Evolutionary conservation across 1,284 basidiomycete species (phyloP).

Genomic region (Apiotrichum porosum): DNA sequence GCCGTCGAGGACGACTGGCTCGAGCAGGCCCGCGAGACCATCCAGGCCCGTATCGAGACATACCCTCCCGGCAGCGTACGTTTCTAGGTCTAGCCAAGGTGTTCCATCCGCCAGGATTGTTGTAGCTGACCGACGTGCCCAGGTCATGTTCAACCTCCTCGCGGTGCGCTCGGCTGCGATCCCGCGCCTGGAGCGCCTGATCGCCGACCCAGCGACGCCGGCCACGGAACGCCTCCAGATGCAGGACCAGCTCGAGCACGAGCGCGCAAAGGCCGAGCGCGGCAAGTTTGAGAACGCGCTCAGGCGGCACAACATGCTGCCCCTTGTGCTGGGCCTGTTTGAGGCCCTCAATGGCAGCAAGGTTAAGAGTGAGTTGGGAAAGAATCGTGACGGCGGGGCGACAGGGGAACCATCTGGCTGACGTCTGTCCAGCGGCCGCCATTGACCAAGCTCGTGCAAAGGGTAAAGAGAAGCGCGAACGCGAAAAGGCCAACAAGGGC

Average conservation of each 20-base stretch:
- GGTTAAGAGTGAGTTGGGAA: conserved; percentile 26
- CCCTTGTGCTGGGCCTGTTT: conserved; percentile 33
- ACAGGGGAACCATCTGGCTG: conserved; percentile 7
- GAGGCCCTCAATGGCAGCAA: conserved; percentile 39
- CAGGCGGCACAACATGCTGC: conserved; percentile 49
- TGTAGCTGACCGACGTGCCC: too few species aligned
- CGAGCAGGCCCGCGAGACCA: conserved; percentile 70
- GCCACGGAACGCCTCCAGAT: conserved; percentile 53
- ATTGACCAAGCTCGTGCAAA: conserved; percentile 25
- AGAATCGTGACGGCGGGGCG: conserved; percentile 5
- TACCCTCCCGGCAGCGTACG: conserved; percentile 78
- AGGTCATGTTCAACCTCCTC: conserved; percentile 88
- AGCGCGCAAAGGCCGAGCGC: conserved; percentile 67
- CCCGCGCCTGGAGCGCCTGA: conserved; percentile 59
- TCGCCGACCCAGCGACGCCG: conserved; percentile 54
- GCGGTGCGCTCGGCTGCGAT: conserved; percentile 75
- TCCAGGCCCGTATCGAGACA: conserved; percentile 76
- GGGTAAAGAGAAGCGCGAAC: conserved; percentile 36
- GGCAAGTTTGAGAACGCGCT: conserved; percentile 61
- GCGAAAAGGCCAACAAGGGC: conserved; percentile 35
- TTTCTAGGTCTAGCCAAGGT: too few species aligned
- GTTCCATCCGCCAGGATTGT: too few species aligned
- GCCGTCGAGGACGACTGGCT: conserved; percentile 66
- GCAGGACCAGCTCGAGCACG: conserved; percentile 62
- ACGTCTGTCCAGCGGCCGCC: conserved; percentile 4